Evolutionary conservation across 176 grass and related monocot species (phyloP).

Genomic region (Dendrocalamus sinicus): DNA sequence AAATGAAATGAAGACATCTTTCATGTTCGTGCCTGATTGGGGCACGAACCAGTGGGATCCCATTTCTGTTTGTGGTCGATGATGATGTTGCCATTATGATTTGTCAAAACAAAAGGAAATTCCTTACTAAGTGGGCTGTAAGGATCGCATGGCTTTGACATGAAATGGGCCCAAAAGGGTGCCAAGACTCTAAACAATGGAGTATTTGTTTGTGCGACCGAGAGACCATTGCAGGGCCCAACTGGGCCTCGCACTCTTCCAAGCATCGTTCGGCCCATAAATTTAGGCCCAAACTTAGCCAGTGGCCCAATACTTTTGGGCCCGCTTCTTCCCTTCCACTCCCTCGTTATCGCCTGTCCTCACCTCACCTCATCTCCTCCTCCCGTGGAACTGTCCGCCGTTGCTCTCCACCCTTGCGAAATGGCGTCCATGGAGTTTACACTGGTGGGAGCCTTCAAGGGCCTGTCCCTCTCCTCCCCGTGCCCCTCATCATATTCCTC

Average conservation of each 20-base stretch:
- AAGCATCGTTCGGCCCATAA: not conserved
- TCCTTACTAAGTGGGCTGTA: not conserved
- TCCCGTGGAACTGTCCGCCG: slow-evolving; percentile 10
- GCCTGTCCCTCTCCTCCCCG: slow-evolving; percentile 53
- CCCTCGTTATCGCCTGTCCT: slow-evolving; percentile 34
- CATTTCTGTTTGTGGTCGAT: no score
- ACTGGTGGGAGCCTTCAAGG: slow-evolving; percentile 72
- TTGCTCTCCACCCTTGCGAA: slow-evolving; percentile 16
- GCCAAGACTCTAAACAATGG: no score
- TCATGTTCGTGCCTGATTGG: not conserved
- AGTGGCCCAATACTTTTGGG: not conserved
- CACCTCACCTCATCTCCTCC: slow-evolving; percentile 40
- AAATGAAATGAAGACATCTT: not conserved
- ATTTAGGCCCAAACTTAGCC: not conserved
- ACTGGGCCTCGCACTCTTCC: no score
- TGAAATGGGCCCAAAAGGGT: not conserved
- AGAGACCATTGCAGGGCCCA: not conserved
- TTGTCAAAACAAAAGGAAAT: no score
- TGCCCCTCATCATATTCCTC: slow-evolving; percentile 15
- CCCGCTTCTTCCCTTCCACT: slow-evolving; percentile 20
- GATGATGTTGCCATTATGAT: no score
- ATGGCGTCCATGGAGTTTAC: slow-evolving; percentile 71
- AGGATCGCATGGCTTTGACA: not conserved
- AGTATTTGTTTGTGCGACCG: no score
- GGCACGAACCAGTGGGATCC: not conserved